Evolutionary conservation across 1,139 yeast species (phyloP), one percentile per base, ranked within the genome.

Genomic region (Candida dubliniensis): DNA sequence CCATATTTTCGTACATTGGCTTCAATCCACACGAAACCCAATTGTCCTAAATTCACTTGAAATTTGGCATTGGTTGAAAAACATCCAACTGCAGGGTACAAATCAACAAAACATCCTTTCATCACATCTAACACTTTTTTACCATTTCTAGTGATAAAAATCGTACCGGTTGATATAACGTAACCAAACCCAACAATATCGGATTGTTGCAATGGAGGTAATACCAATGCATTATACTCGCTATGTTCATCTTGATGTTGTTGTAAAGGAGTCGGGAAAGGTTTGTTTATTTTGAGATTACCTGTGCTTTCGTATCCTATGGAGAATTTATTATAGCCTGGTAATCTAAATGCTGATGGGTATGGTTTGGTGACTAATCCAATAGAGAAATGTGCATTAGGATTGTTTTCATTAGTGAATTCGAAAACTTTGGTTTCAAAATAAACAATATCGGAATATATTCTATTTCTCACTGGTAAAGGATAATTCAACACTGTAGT

Each of bases 1-100:
- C 96, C 96, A 75, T 95, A 88, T 62, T 90, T 91, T 55, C 89
- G 78, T 27, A 89, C 96, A 62, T 93, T 91, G 6, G 97, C 98
- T 63, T 93, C 98, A 47, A 93, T 88, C 72, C 87, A 91, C 2
- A 93, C 96, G 66, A 82, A 93, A 1, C 98, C 99, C 40, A 83
- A 69, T 59, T 90, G 96, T 1, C 99, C 99, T 46, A 93, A 67
- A 61, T 93, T 93, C 11, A 87, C 91, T 55, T 84, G 86, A 42
- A 93, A 77, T 50, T 82, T 75, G 63, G 64, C 96, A 80, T 45
- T 91, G 76, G 56, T 85, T 81, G 60, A 79, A 67, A 61, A 82
- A 77, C 57, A 95, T 8, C 99, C 99, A n/a, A 93, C 72, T 3
- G 95, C 88, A 7, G 98, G 98, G 57, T 82, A 90, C 57, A 93